Conservation (phyloP, 2,329 filamentous ascomycete species). For the Claviceps fusiformis region DNA sequence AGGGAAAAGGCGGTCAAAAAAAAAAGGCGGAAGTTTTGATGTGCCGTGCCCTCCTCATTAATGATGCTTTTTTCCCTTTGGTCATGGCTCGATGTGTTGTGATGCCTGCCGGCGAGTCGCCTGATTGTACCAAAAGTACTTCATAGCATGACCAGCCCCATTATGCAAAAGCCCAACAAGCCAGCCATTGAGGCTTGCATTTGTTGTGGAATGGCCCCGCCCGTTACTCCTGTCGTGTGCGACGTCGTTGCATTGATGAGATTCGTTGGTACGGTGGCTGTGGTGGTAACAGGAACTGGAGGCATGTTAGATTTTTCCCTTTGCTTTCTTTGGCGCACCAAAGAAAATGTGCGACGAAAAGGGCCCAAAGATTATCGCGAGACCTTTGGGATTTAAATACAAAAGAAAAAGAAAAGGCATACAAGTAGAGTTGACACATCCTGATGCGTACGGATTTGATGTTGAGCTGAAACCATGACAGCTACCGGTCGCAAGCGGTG, state of each 20-base stretch:
- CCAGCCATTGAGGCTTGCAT: conserved; percentile 22
- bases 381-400: neutral
- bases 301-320: conserved; percentile 2
- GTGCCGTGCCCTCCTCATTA: neutral
- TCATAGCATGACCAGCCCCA: conserved; percentile 22
- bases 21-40: neutral
- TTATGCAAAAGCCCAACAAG: conserved; percentile 23
- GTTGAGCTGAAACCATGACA: neutral
- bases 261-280: conserved; percentile 5
- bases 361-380: neutral
- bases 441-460: neutral
- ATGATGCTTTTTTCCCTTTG: neutral
- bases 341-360: too few species aligned
- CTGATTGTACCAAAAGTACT: neutral
- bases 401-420: neutral
- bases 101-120: neutral
- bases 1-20: neutral
- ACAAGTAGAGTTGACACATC: conserved; percentile 1
- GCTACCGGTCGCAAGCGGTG: neutral
- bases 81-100: neutral
- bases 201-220: conserved; percentile 19
- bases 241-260: conserved; percentile 15
- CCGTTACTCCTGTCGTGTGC: conserved; percentile 16
- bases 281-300: conserved; percentile 4
- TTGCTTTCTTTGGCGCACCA: neutral